Evolutionary conservation across 768 basidiomycete genomes (phyloP), one percentile per base, ranked within the genome.

Genomic region (Mycena polygramma): DNA sequence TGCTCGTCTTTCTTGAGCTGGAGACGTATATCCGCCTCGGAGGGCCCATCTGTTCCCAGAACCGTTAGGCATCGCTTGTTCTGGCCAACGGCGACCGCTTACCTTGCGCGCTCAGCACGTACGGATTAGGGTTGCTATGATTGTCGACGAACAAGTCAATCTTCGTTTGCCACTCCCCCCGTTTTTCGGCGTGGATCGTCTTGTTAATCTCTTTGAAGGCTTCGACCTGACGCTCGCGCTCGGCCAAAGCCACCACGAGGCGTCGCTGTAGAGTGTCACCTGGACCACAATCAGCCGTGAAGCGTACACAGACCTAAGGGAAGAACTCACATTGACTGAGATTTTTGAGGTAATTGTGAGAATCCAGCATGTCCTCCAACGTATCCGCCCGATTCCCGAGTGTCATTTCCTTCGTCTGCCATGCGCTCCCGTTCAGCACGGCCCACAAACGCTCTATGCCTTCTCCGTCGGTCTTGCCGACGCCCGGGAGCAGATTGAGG

Each of bases 371-470:
- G 45, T 46, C 45, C 7, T 46, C 45, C 7, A 46, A 7, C 7
- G 45, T 19, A 20, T 46, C 45, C 15, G 45, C 45, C 17, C 45
- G 45, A 19, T 46, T 46, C 14, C 45, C 45, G 3, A 20, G 14
- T 2, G 15, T 19, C 45, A 46, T 46, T 7, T 46, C 45, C 45
- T 46, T 46, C 7, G 45, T 46, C 20, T 75, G 76, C 7, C 66
- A 68, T 0, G 77, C 70, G 0, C 62, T 60, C 0, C 66, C 49
- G 53, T 83, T 82, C 2, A 77, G 45, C 0, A 46, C 62, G 0
- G 79, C 49, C 83, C 83, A 83, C 0, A 62, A 65, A 0, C 75
- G 66, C 49, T 84, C 82, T 0, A 68, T 26, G 0, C 49, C 70
- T 52, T 69, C 64, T 11, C 69, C 72, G 43, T 73, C 69, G 2